Base-by-base conservation (phyloP, 2,329 filamentous ascomycete genomes). In the Elsinoe batatas region DNA sequence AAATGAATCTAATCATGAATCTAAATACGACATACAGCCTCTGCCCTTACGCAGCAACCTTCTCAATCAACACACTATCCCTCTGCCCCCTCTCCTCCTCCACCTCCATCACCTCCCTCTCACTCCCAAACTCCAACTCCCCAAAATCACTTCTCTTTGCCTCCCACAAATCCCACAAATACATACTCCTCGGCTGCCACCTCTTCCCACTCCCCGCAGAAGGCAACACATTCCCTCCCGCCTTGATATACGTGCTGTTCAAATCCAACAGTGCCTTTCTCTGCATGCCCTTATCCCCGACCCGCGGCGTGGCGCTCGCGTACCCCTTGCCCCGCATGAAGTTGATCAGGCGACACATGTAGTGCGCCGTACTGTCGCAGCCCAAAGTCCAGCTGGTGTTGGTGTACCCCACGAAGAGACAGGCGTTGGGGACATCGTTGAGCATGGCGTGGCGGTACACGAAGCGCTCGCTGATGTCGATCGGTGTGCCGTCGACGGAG, bases 371-470 rank as follows among this genome's bases (percentile, higher is more conserved):
- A 0, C 73, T 74, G 57, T 86, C 82, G 0, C 78, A 76, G 1
- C 80, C 81, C 0, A 84, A 70, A 0, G 82, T 85, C 82, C 83
- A 87, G 0, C 77, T 75, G 0, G 76, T 76, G 38, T 81, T 77
- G 26, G 75, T 74, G 65, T 84, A 87, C 3, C 83, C 83, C 10
- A 82, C 71, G 12, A 81, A 72, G 61, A 81, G 74, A 18, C 76
- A 69, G 5, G 80, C 57, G 63, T 86, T 86, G 1, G 83, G 83
- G 1, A 85, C 67, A 46, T 79, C 79, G 59, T 83, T 74, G 1
- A 86, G 64, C 82, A 86, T 84, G 44, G 74, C 69, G 5, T 75
- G 71, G 61, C 79, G 79, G 83, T 82, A 86, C 11, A 79, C 66
- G 64, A 78, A 84, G 53, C 79, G 79, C 2, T 73, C 66, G 1